Evolutionary conservation across 495 filamentous ascomycete genomes (phyloP).

Genomic region (Recurvomyces mirabilis): DNA sequence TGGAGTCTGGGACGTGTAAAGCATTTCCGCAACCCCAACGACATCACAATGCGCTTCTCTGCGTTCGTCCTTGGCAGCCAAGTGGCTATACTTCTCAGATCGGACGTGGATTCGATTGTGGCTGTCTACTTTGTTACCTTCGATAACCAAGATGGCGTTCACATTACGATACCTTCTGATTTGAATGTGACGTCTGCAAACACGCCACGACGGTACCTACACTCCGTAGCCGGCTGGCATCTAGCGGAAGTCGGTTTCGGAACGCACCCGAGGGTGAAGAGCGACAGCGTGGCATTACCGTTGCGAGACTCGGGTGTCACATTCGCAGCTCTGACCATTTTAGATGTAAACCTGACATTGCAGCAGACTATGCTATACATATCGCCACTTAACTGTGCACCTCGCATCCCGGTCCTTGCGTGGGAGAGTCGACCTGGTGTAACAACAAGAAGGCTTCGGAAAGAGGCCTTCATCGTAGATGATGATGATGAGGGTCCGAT

Average conservation of each 20-base stretch:
- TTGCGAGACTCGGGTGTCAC: not conserved
- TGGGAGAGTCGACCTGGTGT: not conserved
- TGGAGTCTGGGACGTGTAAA: constrained; percentile 31
- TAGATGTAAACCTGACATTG: not conserved
- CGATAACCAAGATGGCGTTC: not conserved
- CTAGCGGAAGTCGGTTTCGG: not conserved
- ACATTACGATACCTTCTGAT: not conserved
- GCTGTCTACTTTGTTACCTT: not conserved
- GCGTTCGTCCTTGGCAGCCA: constrained; percentile 22
- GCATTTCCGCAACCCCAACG: constrained; percentile 36
- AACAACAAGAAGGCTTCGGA: not conserved
- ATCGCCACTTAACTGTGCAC: no score
- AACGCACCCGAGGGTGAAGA: not conserved
- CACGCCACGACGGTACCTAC: no score
- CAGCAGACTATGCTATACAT: not conserved
- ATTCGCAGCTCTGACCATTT: not conserved
- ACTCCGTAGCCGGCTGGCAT: not conserved
- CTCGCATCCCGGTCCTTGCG: no score
- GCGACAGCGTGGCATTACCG: not conserved
- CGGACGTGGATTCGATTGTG: not conserved
- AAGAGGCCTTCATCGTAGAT: not conserved
- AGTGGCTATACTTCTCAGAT: constrained; percentile 5
- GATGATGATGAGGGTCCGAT: no score
- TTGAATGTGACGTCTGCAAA: not conserved
- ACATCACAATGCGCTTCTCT: constrained; percentile 12